Conservation (phyloP, 768 basidiomycete genomes). For the Clavulina sp. region DNA sequence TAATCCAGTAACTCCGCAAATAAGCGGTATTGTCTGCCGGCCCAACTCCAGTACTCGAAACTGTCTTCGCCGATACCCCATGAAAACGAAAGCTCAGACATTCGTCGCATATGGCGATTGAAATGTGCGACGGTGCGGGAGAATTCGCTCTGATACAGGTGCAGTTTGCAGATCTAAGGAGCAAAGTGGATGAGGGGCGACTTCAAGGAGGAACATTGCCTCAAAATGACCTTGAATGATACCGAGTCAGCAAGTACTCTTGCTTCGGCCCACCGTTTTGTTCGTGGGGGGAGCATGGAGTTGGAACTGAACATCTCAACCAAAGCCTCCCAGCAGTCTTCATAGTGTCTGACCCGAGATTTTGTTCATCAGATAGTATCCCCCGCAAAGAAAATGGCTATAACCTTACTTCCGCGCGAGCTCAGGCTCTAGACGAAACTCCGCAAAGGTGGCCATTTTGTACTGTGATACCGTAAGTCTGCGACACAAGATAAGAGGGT, state of each 20-base stretch:
- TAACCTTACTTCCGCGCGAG: constrained; percentile 72
- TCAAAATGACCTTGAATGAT: constrained; percentile 66
- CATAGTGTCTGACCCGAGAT: constrained; percentile 56
- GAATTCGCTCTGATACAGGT: constrained; percentile 80
- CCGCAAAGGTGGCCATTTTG: constrained; percentile 93
- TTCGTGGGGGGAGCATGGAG: constrained; percentile 71
- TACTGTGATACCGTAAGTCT: too few species aligned
- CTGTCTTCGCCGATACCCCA: constrained; percentile 97
- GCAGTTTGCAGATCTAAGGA: constrained; percentile 73
- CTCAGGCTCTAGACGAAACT: constrained; percentile 84
- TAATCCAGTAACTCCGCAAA: constrained; percentile 84
- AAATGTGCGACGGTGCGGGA: constrained; percentile 66
- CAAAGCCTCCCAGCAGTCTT: constrained; percentile 75
- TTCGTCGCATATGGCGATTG: constrained; percentile 67
- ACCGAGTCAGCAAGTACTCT: constrained; percentile 92
- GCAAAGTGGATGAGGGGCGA: neutral
- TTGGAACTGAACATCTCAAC: constrained; percentile 81
- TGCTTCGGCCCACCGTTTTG: constrained; percentile 96
- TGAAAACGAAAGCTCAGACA: constrained; percentile 68
- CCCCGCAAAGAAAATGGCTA: neutral
- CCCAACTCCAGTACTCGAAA: constrained; percentile 96
- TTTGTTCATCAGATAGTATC: neutral
- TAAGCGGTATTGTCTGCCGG: constrained; percentile 77
- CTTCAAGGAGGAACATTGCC: neutral
- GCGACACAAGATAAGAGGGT: too few species aligned